Conservation (phyloP, 768 basidiomycete genomes). For the Fistulinella prunicolor region DNA sequence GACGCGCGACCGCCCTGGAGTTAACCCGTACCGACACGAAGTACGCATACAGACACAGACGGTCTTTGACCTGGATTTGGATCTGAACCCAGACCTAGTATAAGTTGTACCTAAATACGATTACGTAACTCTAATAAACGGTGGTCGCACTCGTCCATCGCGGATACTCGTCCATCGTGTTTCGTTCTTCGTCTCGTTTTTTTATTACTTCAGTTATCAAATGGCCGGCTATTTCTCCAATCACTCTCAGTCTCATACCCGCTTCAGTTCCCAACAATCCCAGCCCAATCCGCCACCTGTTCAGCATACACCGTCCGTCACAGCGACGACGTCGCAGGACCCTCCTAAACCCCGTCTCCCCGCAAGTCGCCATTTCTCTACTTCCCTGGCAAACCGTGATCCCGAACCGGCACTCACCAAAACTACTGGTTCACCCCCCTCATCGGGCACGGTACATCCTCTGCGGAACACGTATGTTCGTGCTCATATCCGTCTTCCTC, state of each 20-base stretch:
- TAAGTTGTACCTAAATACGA: conserved; percentile 6
- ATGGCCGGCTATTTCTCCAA: conserved; percentile 84
- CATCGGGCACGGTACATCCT: conserved; percentile 55
- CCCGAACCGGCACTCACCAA: conserved; percentile 38
- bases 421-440: conserved; percentile 28
- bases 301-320: not conserved
- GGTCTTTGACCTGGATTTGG: conserved; percentile 77
- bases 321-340: conserved; percentile 13
- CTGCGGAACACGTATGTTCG: conserved; percentile 85
- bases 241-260: conserved; percentile 63
- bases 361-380: conserved; percentile 75
- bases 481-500: conserved; percentile 18
- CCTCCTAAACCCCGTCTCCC: conserved; percentile 46
- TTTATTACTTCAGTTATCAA: conserved; percentile 30
- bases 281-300: conserved; percentile 17
- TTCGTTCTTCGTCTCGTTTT: not conserved
- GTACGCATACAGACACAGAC: conserved; percentile 56
- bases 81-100: conserved; percentile 79
- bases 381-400: conserved; percentile 44
- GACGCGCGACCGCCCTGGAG: conserved; percentile 48
- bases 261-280: conserved; percentile 58
- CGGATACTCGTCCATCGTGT: not conserved
- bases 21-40: conserved; percentile 72
- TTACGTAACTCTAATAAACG: conserved; percentile 19
- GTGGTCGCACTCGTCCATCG: conserved; percentile 13